Percentiles rank a stretch among this genome's conserved stretches.
phyloP scores from a whole-genome alignment of 176 grass and related monocot genomes.

The Eremochloa ophiuroides region DNA sequence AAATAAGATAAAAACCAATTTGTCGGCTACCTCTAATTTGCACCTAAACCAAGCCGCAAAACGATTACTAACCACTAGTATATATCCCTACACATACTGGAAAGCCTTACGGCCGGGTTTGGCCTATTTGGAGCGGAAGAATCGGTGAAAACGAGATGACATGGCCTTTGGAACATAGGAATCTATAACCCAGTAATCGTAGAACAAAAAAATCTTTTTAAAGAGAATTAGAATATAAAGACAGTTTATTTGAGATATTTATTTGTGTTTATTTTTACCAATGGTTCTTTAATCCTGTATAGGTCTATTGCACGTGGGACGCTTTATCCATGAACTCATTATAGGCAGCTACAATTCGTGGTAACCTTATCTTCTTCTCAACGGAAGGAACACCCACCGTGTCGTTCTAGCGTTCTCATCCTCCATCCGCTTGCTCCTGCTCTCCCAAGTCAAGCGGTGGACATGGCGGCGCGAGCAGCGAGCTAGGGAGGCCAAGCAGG shows the following conservation, averaged over 20 bases:
- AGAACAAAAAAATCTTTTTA: neutral
- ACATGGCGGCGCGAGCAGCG: neutral
- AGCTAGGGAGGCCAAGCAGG: neutral
- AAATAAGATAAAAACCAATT: neutral
- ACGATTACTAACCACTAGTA: neutral
- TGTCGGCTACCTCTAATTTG: neutral
- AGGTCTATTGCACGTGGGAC: neutral
- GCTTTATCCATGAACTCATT: neutral
- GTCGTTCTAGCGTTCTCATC: neutral
- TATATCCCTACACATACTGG: slow-evolving; percentile 10
- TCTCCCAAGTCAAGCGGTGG: neutral
- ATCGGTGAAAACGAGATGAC: neutral
- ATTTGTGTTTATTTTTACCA: neutral
- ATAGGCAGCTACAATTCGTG: neutral
- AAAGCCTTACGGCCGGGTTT: slow-evolving; percentile 14
- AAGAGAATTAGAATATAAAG: neutral
- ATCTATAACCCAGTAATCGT: neutral
- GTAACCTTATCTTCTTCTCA: neutral
- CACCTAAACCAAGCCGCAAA: slow-evolving; percentile 18
- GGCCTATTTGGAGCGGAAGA: neutral
- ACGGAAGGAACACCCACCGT: neutral
- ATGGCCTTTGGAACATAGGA: neutral
- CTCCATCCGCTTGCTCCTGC: neutral
- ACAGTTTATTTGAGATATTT: neutral
- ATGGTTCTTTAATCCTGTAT: neutral